Evolutionary conservation across 441 rosid species (phyloP).

Genomic region (Mallotus repandus): DNA sequence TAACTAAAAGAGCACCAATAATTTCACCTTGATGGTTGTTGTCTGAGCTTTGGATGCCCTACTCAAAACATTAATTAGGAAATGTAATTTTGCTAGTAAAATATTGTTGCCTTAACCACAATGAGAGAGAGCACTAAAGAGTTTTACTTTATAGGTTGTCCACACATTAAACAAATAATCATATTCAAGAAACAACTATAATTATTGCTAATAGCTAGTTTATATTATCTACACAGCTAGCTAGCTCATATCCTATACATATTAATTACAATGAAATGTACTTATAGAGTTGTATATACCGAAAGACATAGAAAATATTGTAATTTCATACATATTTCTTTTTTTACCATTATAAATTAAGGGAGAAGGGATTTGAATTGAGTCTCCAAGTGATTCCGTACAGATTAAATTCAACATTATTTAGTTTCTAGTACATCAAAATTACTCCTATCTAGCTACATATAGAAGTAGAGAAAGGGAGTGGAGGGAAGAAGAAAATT

Average conservation of each 20-base stretch:
- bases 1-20: not conserved
- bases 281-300: not conserved
- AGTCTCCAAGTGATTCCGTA: too few relatives aligned
- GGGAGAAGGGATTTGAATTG: too few relatives aligned
- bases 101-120: not conserved
- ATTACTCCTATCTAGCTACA: too few relatives aligned
- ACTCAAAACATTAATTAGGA: not conserved
- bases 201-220: not conserved
- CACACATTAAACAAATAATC: not conserved
- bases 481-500: not conserved
- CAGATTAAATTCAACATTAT: not conserved
- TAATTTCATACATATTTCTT: not conserved
- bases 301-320: not conserved
- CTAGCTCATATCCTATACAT: too few relatives aligned
- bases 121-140: not conserved
- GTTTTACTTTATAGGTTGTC: not conserved
- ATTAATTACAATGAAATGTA: too few relatives aligned
- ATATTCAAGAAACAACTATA: not conserved
- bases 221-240: not conserved
- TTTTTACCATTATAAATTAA: too few relatives aligned
- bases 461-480: not conserved
- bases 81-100: not conserved
- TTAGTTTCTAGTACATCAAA: not conserved
- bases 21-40: not conserved
- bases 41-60: not conserved